A percentile compares a stretch with the other conserved stretches of the same genome.
phyloP scores from a whole-genome alignment of 192 early-diverging fungal species.

The Phycomyces blakesleeanus region DNA sequence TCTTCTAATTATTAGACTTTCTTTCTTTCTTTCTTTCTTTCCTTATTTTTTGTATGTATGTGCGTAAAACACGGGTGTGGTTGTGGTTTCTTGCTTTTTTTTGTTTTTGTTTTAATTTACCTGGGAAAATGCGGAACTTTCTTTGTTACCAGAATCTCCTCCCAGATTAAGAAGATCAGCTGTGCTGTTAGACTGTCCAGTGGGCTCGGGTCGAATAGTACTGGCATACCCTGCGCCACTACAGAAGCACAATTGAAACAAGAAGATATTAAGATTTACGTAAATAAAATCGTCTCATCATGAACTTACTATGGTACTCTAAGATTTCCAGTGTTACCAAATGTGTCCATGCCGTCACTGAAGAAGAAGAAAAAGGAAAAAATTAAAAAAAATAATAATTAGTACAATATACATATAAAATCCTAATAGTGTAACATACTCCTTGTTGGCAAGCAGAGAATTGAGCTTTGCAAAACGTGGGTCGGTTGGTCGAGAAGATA shows the following conservation, averaged over 20 bases:
- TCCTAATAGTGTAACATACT: slow-evolving; percentile 10
- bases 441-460: slow-evolving; percentile 20
- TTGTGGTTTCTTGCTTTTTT: background rate
- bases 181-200: background rate
- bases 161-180: background rate
- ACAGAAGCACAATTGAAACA: background rate
- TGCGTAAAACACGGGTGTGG: background rate
- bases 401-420: background rate
- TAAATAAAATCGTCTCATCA: background rate
- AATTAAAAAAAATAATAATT: background rate
- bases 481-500: slow-evolving; percentile 4
- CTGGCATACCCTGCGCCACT: slow-evolving; percentile 18
- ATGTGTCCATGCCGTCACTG: slow-evolving; percentile 57
- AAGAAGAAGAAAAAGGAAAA: background rate
- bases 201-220: slow-evolving; percentile 6
- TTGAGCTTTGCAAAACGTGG: slow-evolving; percentile 30
- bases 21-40: no score
- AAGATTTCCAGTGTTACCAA: slow-evolving; percentile 48
- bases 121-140: slow-evolving; percentile 18
- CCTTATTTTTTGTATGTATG: no score
- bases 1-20: no score
- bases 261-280: background rate
- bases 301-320: slow-evolving; percentile 47
- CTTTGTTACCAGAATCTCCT: slow-evolving; percentile 4
- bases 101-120: slow-evolving; percentile 6